These are phyloP conservation scores for Aaosphaeria pasadenensis DNA, from an alignment of 2,329 filamentous ascomycete species.

Conservation along the genomic window DNA sequence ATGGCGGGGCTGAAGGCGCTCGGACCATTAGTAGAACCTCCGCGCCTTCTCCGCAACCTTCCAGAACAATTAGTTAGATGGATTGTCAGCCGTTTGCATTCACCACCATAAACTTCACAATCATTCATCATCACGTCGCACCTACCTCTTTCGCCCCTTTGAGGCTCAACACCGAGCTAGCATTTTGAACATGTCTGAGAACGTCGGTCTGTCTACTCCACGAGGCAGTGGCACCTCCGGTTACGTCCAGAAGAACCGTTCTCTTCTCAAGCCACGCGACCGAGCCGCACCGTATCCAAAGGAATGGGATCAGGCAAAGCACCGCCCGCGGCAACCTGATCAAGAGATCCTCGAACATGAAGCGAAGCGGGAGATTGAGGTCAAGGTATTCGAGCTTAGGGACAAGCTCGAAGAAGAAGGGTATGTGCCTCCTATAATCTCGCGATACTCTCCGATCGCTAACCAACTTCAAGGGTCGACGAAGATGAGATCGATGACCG, in stretches of 20 bases:
- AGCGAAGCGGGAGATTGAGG: slow-evolving; percentile 83
- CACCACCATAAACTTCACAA: no score
- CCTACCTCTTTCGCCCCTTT: no score
- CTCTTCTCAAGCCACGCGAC: slow-evolving; percentile 82
- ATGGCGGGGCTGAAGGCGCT: not conserved
- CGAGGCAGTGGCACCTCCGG: slow-evolving; percentile 94
- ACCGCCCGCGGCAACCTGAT: slow-evolving; percentile 81
- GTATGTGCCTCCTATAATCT: slow-evolving; percentile 39
- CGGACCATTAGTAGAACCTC: not conserved
- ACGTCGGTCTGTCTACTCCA: slow-evolving; percentile 92
- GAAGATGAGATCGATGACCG: slow-evolving; percentile 88
- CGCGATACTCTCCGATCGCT: slow-evolving; percentile 4
- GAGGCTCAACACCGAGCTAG: no score
- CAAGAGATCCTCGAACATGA: slow-evolving; percentile 93
- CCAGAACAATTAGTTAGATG: not conserved
- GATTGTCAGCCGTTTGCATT: no score
- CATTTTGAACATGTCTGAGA: slow-evolving; percentile 74
- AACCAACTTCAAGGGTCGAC: slow-evolving; percentile 56
- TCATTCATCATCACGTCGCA: no score
- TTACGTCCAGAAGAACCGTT: slow-evolving; percentile 95
- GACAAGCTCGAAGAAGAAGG: slow-evolving; percentile 91
- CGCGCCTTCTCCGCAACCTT: not conserved
- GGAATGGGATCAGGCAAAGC: slow-evolving; percentile 66
- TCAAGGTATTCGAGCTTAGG: slow-evolving; percentile 86
- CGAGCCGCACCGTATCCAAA: slow-evolving; percentile 72